Evolutionary conservation across 139 green algal species (phyloP), one percentile per base, ranked within the genome.

Genomic region (Volvox africanus): DNA sequence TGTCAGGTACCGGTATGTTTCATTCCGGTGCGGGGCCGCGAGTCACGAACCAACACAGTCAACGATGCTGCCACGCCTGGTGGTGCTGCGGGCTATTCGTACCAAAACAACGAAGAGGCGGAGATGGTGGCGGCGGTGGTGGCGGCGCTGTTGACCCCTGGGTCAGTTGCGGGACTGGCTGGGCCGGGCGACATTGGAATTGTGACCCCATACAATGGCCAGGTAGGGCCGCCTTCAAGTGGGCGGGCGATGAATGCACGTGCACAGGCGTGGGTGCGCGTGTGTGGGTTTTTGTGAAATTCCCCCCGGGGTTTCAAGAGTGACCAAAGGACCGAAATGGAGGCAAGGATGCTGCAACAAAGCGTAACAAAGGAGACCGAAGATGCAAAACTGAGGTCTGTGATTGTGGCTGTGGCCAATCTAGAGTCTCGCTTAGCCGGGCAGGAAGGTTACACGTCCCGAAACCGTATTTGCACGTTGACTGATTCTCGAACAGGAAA

Each of bases 141-240:
- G 35, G 61, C 65, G 44, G 84, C 88, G 76, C 94, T 94, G 61
- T 69, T 92, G 77, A 71, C n/a, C 77, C 61, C 61, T 13, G 82
- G 75, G 50, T 68, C 35, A 28, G 65, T 28, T 73, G 21, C 21
- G 11, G 67, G 36, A 6, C 73, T 61, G 28, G 32, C 30, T 36
- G 92, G 84, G 1, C 73, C 95, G 5, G 88, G 87, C 2, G 92
- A 95, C 26, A 92, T 96, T 0, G 95, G 94, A 19, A 69, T 97
- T 35, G 90, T 97, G 55, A 95, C 93, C 18, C 94, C 96, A 3
- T 97, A 97, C 93, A 95, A 93, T 24, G 94, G 92, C 0, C 96
- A 97, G 95, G 91, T 81, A 20, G 32, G 75, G 44, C 44, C 44
- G 44, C 9, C 44, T 55, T 5, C 5, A 55, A 55, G 44, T 9